These are phyloP conservation scores for Fusarium xyrophilum DNA, from an alignment of 2,329 filamentous ascomycete species.

Conservation along the genomic window DNA sequence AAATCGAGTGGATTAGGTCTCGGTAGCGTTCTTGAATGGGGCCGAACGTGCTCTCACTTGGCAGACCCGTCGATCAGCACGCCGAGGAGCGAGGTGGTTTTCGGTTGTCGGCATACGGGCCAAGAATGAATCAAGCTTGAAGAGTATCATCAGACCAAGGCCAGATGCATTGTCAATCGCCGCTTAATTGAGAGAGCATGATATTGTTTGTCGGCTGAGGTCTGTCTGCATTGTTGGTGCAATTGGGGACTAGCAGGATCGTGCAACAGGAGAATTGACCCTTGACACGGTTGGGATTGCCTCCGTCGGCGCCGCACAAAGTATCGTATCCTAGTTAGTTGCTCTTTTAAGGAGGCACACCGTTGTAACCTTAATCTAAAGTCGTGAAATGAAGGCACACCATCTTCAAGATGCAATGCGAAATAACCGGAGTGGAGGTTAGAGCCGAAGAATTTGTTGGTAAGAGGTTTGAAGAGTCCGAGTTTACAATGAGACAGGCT, in stretches of 20 bases:
- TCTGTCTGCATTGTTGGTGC: not conserved
- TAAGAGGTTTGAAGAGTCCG: not conserved
- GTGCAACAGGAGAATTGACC: not conserved
- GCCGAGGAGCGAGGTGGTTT: not conserved
- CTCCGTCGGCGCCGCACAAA: not conserved
- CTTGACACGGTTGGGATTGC: not conserved
- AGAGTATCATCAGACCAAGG: not conserved
- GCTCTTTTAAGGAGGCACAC: not conserved
- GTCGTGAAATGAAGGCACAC: constrained; percentile 8
- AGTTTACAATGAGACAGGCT: constrained; percentile 6
- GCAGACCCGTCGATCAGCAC: constrained; percentile 9
- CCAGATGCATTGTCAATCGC: not conserved
- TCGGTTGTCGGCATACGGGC: constrained; percentile 16
- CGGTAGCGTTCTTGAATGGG: not conserved
- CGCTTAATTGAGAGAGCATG: constrained; percentile 1
- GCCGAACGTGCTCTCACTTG: not conserved
- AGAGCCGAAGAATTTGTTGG: not conserved
- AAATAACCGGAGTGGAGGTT: not conserved
- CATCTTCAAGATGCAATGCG: not conserved
- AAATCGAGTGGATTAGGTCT: constrained; percentile 7
- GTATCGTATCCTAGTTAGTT: constrained; percentile 1
- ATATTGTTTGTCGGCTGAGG: not conserved
- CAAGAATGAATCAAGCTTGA: not conserved
- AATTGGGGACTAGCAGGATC: not conserved
- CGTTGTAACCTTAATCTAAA: constrained; percentile 9